Base-by-base conservation (phyloP, 225 moss, liverwort and hornwort species). In the Physcomitrellopsis africana region DNA sequence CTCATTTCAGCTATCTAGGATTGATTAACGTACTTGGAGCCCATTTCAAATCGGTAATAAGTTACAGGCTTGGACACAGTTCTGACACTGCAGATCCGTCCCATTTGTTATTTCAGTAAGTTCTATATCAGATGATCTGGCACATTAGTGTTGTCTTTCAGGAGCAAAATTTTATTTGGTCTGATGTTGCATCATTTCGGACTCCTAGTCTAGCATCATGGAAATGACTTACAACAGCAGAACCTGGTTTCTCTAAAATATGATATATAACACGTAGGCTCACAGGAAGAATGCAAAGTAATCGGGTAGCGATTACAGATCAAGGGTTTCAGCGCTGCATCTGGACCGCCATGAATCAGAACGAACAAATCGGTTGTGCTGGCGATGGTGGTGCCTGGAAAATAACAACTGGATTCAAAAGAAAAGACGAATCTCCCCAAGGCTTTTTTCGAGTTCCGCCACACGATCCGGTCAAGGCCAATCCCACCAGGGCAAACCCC, bases 221-320 rank as follows among this genome's bases (percentile, higher is more conserved):
- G 81, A 90, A 92, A 92, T 90, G 92, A 90, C 70, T 85, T 63
- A 81, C 84, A 90, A 90, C 92, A 92, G 84, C 90, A 92, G 73
- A 64, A 77, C 68, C 60, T 49, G 32, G 43, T 51, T 22, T 63
- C 52, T 54, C 71, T 79, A 68, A 53, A 43, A 60, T 74, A 72
- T 61, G 44, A 37, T 37, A 37, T 37, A 37, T 37, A 37, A 37
- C 32, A 37, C 32, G 1, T 37, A n/a, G 10, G 22, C 18, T 59
- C 32, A 10, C n/a, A 59, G 22, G 65, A 3, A 9, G 37, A 11
- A n/a, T 49, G 26, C 69, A 11, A 7, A 54, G 56, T 37, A 56
- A 27, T 42, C 55, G 17, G 27, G 54, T 56, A 20, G 9, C 51
- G 23, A 51, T 23, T 2, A 4, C 4, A 37, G 32, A 37, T 37